phyloP scores from a whole-genome alignment of 2,329 filamentous ascomycete genomes.

The Fusarium mexicanum region DNA sequence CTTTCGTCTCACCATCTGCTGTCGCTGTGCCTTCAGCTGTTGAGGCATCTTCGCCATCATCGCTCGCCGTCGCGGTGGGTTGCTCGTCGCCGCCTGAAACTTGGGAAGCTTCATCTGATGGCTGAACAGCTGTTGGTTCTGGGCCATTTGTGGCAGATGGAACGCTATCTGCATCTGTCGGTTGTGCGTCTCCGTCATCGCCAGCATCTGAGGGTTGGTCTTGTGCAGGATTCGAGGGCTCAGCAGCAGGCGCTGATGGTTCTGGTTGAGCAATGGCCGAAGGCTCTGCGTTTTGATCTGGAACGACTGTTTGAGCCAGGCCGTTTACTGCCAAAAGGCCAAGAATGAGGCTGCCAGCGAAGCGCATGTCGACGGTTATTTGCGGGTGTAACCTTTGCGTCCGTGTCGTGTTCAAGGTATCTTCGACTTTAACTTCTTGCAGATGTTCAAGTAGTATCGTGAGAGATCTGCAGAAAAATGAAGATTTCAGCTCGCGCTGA shows the following conservation, averaged over 20 bases:
- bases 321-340: slow-evolving; percentile 27
- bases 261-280: slow-evolving; percentile 20
- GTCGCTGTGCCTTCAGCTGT: slow-evolving; percentile 12
- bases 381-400: background rate
- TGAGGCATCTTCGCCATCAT: background rate
- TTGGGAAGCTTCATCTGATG: slow-evolving; percentile 9
- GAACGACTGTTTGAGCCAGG: slow-evolving; percentile 19
- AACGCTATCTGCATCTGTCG: background rate
- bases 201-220: background rate
- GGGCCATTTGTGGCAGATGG: slow-evolving; percentile 6
- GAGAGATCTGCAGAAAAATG: background rate
- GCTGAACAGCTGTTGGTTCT: slow-evolving; percentile 5
- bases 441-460: background rate
- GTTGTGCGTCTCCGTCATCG: background rate
- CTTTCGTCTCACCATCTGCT: slow-evolving; percentile 13
- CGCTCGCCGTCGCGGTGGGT: slow-evolving; percentile 8
- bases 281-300: slow-evolving; percentile 4
- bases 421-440: background rate
- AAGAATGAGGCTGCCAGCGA: slow-evolving; percentile 24
- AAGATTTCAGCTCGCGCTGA: background rate
- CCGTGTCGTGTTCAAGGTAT: background rate
- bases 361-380: slow-evolving; percentile 17
- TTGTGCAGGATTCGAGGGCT: slow-evolving; percentile 14
- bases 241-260: slow-evolving; percentile 16
- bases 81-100: background rate